Evolutionary conservation across 139 green algal genomes (phyloP), one percentile per base, ranked within the genome.

Genomic region (Astrephomene gubernaculifera): DNA sequence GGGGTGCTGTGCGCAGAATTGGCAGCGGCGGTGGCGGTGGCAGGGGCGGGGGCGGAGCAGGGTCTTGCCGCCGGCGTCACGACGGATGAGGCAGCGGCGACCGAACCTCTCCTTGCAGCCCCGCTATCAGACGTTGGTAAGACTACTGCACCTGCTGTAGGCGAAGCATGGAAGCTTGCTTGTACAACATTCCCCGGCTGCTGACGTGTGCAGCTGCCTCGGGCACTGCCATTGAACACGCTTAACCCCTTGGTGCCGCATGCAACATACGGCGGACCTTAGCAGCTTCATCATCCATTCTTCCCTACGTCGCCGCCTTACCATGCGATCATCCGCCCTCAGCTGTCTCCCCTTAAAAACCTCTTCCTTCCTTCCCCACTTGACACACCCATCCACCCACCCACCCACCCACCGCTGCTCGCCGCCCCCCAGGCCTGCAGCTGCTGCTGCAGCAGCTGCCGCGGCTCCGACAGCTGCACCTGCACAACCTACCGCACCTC

Each of bases 401-500:
- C n/a, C n/a, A n/a, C 49, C 49, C 49, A 25, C 49, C 49, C 49
- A 57, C 49, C 49, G 17, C 12, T 25, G 12, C 49, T 12, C 49
- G 12, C 49, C 49, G 12, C 17, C 49, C 63, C 63, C 43, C 73
- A 81, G 73, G 73, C 35, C 74, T 82, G 54, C 54, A 71, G 9
- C n/a, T 82, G 8, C 36, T 82, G n/a, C 54, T 82, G 29, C 74
- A 82, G 27, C 8, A 27, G 5, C 74, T 82, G 74, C 74, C 74
- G 0, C 49, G 57, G 17, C 74, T 82, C 54, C 54, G 71, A 57
- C 54, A 71, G 54, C 35, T 82, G 7, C 61, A 71, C 54, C 38
- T 82, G 25, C 74, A 82, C 74, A 39, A 82, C 74, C 36, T 82
- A 39, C 74, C 74, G 7, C 74, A 82, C 74, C 54, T 82, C 8